Evolutionary conservation across 108 stramenopile genomes (phyloP).

Genomic region (Bacterosira constricta): DNA sequence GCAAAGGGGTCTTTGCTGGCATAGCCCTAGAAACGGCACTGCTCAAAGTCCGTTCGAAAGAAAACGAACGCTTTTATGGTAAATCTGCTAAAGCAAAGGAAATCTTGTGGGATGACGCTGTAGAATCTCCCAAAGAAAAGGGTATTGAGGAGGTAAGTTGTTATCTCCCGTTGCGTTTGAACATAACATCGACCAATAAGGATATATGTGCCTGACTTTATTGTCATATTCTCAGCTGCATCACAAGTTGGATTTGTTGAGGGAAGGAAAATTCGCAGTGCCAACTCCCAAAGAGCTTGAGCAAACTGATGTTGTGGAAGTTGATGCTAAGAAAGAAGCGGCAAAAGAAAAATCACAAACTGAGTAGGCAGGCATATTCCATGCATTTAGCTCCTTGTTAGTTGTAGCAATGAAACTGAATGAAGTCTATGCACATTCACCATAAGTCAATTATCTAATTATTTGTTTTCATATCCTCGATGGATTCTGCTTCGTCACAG

Average conservation of each 20-base stretch:
- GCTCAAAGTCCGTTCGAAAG: constrained; percentile 54
- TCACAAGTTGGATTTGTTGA: constrained; percentile 34
- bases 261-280: constrained; percentile 12
- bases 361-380: neutral
- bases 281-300: too few species aligned
- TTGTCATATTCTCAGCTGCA: constrained; percentile 1
- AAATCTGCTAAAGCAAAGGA: constrained; percentile 36
- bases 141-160: constrained; percentile 23
- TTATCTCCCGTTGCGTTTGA: neutral
- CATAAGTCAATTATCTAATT: too few species aligned
- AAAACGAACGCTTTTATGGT: constrained; percentile 76
- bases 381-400: neutral
- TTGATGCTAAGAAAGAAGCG: constrained; percentile 24
- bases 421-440: too few species aligned
- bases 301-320: constrained; percentile 27
- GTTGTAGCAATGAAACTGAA: neutral
- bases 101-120: constrained; percentile 38
- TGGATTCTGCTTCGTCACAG: too few species aligned
- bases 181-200: neutral
- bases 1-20: constrained; percentile 71
- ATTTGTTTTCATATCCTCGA: too few species aligned
- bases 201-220: neutral
- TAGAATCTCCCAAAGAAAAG: constrained; percentile 47
- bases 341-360: constrained; percentile 11
- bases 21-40: constrained; percentile 74